A percentile compares a stretch with the other conserved stretches of the same genome.
Evolutionary conservation across 164 flowering plant species (phyloP).

Genomic region (Protea cynaroides): DNA sequence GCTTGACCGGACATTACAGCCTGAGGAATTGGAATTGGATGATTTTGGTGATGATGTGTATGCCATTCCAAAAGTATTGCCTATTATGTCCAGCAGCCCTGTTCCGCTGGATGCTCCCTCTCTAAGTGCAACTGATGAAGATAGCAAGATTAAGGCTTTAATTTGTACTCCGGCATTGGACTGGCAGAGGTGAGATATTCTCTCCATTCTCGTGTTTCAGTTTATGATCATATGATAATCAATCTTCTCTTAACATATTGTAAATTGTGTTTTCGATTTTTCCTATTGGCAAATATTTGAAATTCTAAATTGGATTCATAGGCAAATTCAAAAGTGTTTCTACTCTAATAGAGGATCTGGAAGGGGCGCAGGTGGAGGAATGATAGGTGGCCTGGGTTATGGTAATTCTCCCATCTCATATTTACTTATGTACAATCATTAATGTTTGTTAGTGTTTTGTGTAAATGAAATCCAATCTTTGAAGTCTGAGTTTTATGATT

Average conservation of each 20-base stretch:
- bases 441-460: background rate
- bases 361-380: slow-evolving; percentile 75
- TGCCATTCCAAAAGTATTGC: slow-evolving; percentile 65
- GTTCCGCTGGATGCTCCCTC: slow-evolving; percentile 55
- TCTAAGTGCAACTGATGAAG: slow-evolving; percentile 77
- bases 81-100: slow-evolving; percentile 39
- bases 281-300: background rate
- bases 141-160: slow-evolving; percentile 84
- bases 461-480: background rate
- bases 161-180: slow-evolving; percentile 78
- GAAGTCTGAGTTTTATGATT: background rate
- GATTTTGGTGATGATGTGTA: slow-evolving; percentile 92
- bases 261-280: background rate
- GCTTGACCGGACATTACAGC: background rate
- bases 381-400: slow-evolving; percentile 78
- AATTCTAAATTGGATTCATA: slow-evolving; percentile 18
- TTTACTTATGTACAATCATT: background rate
- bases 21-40: slow-evolving; percentile 85
- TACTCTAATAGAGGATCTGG: slow-evolving; percentile 83
- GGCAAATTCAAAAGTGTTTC: slow-evolving; percentile 68
- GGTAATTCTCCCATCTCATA: slow-evolving; percentile 32
- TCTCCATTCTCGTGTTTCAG: background rate
- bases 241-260: too few relatives aligned
- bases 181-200: slow-evolving; percentile 73
- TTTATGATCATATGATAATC: background rate